Conservation (phyloP, 1,139 yeast species). For the Dujonia santamariae region DNA sequence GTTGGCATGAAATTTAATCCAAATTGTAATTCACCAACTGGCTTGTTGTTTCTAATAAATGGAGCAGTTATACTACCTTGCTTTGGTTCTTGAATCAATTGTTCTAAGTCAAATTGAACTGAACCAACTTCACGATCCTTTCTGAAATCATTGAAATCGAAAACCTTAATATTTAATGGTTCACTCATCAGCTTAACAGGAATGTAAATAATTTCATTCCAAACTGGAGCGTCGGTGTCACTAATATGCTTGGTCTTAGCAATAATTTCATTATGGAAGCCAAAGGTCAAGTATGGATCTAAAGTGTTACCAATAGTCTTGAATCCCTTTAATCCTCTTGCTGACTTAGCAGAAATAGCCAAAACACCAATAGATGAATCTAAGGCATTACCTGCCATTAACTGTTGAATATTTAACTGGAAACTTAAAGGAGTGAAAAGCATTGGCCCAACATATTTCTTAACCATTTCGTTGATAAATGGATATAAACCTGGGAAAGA, state of each 20-base stretch:
- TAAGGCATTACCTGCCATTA: conserved; percentile 78
- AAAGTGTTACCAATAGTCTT: conserved; percentile 72
- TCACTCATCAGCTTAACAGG: conserved; percentile 77
- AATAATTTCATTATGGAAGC: conserved; percentile 53
- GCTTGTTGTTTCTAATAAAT: conserved; percentile 74
- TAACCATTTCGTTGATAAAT: conserved; percentile 78
- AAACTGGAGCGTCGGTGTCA: conserved; percentile 68
- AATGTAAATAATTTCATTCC: conserved; percentile 77
- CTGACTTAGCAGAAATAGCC: conserved; percentile 64
- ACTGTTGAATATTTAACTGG: conserved; percentile 87
- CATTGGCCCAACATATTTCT: conserved; percentile 84
- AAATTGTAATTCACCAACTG: conserved; percentile 70
- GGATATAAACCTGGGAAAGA: conserved; percentile 82
- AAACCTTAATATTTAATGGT: conserved; percentile 66
- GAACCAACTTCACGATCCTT: conserved; percentile 82
- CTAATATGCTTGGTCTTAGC: conserved; percentile 66
- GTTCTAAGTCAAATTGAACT: conserved; percentile 71
- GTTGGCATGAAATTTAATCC: conserved; percentile 79
- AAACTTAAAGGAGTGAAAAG: conserved; percentile 85
- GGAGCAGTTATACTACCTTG: conserved; percentile 53
- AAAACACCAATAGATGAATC: conserved; percentile 86
- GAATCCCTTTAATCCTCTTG: conserved; percentile 65
- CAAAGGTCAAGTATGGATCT: conserved; percentile 84
- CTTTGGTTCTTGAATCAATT: conserved; percentile 53
- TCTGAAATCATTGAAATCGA: conserved; percentile 74